These are phyloP conservation scores for Phytophthora hibernalis DNA, from an alignment of 352 stramenopile species.

Conservation along the genomic window DNA sequence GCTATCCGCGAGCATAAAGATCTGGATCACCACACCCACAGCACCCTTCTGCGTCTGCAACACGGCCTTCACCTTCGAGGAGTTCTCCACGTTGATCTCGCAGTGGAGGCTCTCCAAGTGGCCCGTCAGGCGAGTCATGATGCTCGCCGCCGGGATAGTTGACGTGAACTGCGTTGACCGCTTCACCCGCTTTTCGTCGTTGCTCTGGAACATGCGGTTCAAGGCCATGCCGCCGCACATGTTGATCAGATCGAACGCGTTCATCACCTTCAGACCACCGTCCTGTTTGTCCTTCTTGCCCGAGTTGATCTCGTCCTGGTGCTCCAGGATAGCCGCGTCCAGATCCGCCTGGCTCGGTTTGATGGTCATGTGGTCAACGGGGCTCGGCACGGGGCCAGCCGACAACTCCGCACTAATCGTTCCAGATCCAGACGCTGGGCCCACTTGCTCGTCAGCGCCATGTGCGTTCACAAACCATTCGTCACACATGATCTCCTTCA, in stretches of 20 bases:
- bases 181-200: conserved; percentile 89
- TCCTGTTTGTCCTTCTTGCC: conserved; percentile 75
- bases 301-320: conserved; percentile 78
- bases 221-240: conserved; percentile 92
- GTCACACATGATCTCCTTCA: conserved; percentile 92
- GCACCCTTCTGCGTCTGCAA: conserved; percentile 88
- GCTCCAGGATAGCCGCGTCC: conserved; percentile 82
- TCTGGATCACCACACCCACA: conserved; percentile 91
- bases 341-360: conserved; percentile 88
- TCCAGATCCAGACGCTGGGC: conserved; percentile 19
- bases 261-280: conserved; percentile 86
- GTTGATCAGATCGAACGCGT: conserved; percentile 93
- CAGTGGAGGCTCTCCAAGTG: conserved; percentile 84
- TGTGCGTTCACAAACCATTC: conserved; percentile 89
- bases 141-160: conserved; percentile 79
- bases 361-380: conserved; percentile 59
- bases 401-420: conserved; percentile 31
- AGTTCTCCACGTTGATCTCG: conserved; percentile 82
- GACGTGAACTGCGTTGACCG: conserved; percentile 89
- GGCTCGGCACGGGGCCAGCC: conserved; percentile 20
- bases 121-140: conserved; percentile 74
- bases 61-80: conserved; percentile 87
- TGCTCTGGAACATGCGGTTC: conserved; percentile 92
- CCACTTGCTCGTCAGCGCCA: conserved; percentile 41
- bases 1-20: conserved; percentile 88